A percentile compares a stretch with the other conserved stretches of the same genome.
Conservation (phyloP, 2,329 filamentous ascomycete species). For the Ascochyta fabae region DNA sequence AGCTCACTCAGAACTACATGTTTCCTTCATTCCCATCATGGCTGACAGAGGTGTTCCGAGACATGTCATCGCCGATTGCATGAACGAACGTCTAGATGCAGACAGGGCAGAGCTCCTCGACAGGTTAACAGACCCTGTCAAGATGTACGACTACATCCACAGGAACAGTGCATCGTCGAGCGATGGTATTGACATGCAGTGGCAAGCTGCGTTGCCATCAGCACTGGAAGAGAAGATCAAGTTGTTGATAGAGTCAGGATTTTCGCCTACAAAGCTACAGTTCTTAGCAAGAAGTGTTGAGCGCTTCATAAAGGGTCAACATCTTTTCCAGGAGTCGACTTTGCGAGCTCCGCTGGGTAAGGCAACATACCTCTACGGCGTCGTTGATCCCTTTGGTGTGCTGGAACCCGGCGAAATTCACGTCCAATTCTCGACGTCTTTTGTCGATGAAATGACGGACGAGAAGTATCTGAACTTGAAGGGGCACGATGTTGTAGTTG, state of each 20-base stretch:
- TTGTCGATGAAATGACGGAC: conserved; percentile 60
- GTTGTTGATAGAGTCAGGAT: conserved; percentile 57
- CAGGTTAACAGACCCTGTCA: conserved; percentile 61
- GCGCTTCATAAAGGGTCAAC: conserved; percentile 59
- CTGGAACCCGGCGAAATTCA: conserved; percentile 72
- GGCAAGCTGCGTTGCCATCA: conserved; percentile 37
- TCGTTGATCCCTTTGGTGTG: conserved; percentile 68
- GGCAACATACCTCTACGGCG: conserved; percentile 70
- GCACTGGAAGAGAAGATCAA: conserved; percentile 36
- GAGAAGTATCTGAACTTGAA: conserved; percentile 62
- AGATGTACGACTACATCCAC: conserved; percentile 56
- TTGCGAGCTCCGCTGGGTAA: conserved; percentile 67
- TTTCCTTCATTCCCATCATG: conserved; percentile 73
- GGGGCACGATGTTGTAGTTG: conserved; percentile 68
- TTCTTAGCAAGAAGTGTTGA: conserved; percentile 59
- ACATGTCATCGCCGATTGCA: conserved; percentile 56
- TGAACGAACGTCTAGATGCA: conserved; percentile 58
- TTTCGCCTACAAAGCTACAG: conserved; percentile 57
- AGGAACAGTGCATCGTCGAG: conserved; percentile 44
- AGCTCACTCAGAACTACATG: conserved; percentile 65
- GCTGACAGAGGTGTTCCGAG: conserved; percentile 62
- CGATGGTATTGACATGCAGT: conserved; percentile 21
- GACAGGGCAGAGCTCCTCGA: conserved; percentile 61
- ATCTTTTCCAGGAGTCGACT: conserved; percentile 60
- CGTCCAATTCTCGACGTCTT: conserved; percentile 69